phyloP scores from a whole-genome alignment of 148 eudicot genomes.

The Arbutus unedo region DNA sequence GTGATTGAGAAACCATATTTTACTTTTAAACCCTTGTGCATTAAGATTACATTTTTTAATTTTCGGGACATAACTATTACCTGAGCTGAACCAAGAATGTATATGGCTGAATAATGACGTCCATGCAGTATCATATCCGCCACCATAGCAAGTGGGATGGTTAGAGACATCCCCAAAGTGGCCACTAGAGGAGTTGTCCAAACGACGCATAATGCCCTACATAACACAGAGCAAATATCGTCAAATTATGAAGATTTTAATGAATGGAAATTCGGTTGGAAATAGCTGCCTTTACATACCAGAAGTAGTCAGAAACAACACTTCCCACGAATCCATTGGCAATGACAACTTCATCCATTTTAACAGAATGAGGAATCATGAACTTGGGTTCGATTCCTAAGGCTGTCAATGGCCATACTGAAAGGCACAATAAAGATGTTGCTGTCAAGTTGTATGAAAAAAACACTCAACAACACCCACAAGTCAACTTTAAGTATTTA shows the following conservation, averaged over 20 bases:
- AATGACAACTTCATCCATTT: constrained; percentile 83
- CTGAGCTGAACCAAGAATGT: constrained; percentile 90
- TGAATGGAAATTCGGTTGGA: neutral
- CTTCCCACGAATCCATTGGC: constrained; percentile 96
- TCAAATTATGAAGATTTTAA: neutral
- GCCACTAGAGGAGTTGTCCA: constrained; percentile 99
- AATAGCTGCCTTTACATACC: constrained; percentile 41
- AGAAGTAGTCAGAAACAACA: constrained; percentile 94
- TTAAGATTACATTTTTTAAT: neutral
- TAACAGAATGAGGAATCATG: constrained; percentile 77
- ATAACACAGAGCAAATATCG: neutral
- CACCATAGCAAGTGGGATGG: constrained; percentile 95
- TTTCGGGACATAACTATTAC: constrained; percentile 28
- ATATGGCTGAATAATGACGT: constrained; percentile 84
- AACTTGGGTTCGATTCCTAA: constrained; percentile 97
- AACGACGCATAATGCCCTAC: constrained; percentile 94
- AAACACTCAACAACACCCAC: constrained; percentile 11
- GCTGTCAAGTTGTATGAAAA: neutral
- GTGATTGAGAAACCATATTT: neutral
- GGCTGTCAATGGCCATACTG: constrained; percentile 91
- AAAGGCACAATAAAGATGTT: constrained; percentile 28
- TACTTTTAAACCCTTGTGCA: neutral
- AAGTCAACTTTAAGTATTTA: neutral
- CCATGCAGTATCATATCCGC: constrained; percentile 97
- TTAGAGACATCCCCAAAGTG: constrained; percentile 94